Base-by-base conservation (phyloP, 768 basidiomycete genomes). In the Antrodiella citrinella region DNA sequence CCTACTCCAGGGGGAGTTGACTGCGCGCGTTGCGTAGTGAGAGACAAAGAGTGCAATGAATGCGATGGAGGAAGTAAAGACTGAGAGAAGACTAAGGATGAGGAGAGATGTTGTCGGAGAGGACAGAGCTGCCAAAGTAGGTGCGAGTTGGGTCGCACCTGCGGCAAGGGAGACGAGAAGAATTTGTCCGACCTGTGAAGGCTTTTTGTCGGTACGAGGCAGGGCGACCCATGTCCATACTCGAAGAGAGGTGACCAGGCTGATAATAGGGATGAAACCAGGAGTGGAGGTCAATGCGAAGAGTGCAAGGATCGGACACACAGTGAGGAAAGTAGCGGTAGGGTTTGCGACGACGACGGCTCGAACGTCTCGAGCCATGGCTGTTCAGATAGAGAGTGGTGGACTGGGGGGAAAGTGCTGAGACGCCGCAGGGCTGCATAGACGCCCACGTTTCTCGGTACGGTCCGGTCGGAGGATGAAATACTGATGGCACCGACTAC, bases 81-180 rank as follows among this genome's bases (percentile, higher is more conserved):
- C 55, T 0, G 78, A 77, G 38, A 78, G 58, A 9, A 62, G 7
- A 18, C 69, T 57, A 7, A 86, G 64, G 0, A 74, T 68, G 3
- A 65, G n/a, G 18, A 86, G 13, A 0, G 86, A 82, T 13, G 68
- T 59, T 3, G 67, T 23, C 53, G 9, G 74, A 54, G 73, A 77
- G 0, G 84, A 84, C 5, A 87, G 67, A 0, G 86, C 84, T 45
- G 74, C 58, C 2, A 63, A 24, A 2, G 69, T 62, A 1, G 69
- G 59, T 3, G 50, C 53, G 26, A 62, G 43, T 44, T 68, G 63
- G 2, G 61, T 59, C 10, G 62, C 24, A 19, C 49, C 57, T 19
- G 63, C 54, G 0, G 65, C 65, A 2, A 60, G 26, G 0, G 69
- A 57, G 21, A 68, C 43, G 18, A 56, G 38, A 12, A 56, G 9